Evolutionary conservation across 352 stramenopile genomes (phyloP).

Genomic region (Pythium scleroteichum): DNA sequence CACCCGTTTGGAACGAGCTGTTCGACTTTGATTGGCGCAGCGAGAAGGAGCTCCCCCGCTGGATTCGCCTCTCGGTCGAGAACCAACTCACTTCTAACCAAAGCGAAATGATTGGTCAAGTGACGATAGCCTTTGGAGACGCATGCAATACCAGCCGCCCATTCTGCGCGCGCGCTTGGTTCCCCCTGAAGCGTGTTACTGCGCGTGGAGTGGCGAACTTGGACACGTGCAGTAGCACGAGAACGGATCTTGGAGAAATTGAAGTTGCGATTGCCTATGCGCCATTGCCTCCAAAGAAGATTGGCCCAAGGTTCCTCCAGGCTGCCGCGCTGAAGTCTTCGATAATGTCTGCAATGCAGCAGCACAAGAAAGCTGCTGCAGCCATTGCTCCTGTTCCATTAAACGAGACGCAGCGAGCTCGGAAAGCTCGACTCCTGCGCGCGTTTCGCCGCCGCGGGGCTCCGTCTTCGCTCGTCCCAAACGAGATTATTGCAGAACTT

Average conservation of each 20-base stretch:
- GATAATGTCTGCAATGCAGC: constrained; percentile 54
- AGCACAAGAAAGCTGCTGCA: constrained; percentile 28
- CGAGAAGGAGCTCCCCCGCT: constrained; percentile 17
- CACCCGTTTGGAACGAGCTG: constrained; percentile 74
- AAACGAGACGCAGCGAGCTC: constrained; percentile 12
- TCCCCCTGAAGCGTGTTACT: constrained; percentile 41
- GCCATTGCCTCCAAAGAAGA: constrained; percentile 23
- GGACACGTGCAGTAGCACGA: constrained; percentile 13
- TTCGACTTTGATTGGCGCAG: constrained; percentile 73
- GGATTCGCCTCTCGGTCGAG: constrained; percentile 51
- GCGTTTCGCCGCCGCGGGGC: constrained; percentile 25
- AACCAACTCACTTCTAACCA: constrained; percentile 71
- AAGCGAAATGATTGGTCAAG: constrained; percentile 61
- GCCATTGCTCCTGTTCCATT: neutral
- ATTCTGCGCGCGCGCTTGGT: constrained; percentile 51
- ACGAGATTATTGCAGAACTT: constrained; percentile 36
- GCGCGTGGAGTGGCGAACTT: constrained; percentile 14
- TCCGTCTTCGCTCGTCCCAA: constrained; percentile 30
- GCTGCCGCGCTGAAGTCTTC: constrained; percentile 41
- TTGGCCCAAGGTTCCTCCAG: constrained; percentile 12
- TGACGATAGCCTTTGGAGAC: constrained; percentile 44
- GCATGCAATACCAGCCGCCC: constrained; percentile 24
- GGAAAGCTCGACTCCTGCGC: constrained; percentile 41
- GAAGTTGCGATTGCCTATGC: constrained; percentile 55
- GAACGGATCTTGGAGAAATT: constrained; percentile 41